Percentiles rank a stretch among this genome's conserved stretches.
These are phyloP conservation scores for Cercospora sojina DNA, from an alignment of 2,329 filamentous ascomycete genomes.

Conservation along the genomic window DNA sequence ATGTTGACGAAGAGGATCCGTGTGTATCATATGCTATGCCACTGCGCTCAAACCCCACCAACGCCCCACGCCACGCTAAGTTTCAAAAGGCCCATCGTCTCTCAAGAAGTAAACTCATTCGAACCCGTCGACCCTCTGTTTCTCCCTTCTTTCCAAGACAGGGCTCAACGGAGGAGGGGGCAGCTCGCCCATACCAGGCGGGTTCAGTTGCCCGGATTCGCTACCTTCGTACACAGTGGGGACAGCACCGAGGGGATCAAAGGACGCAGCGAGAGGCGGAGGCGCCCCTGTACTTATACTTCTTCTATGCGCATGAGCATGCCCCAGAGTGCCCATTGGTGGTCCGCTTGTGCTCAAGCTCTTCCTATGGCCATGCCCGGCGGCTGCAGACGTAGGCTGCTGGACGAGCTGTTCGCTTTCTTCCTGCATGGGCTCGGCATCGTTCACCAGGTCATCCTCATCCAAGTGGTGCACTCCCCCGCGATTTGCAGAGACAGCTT, in stretches of 20 bases:
- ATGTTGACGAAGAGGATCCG: background rate
- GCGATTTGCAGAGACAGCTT: slow-evolving; percentile 54
- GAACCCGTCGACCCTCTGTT: slow-evolving; percentile 35
- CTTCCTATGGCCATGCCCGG: slow-evolving; percentile 43
- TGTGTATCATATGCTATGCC: slow-evolving; percentile 11
- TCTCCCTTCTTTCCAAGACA: slow-evolving; percentile 26
- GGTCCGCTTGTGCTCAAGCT: slow-evolving; percentile 41
- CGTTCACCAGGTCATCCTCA: slow-evolving; percentile 36
- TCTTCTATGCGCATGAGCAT: slow-evolving; percentile 44
- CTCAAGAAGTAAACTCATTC: slow-evolving; percentile 26
- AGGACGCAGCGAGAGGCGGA: slow-evolving; percentile 23
- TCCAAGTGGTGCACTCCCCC: slow-evolving; percentile 39
- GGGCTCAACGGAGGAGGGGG: slow-evolving; percentile 21
- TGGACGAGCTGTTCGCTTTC: slow-evolving; percentile 39
- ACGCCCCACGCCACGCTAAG: slow-evolving; percentile 14
- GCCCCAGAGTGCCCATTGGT: slow-evolving; percentile 17
- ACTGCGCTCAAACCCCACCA: background rate
- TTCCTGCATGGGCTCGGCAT: slow-evolving; percentile 36
- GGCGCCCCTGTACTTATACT: slow-evolving; percentile 41
- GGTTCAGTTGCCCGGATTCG: slow-evolving; percentile 21
- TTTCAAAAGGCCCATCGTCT: background rate
- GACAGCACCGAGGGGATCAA: slow-evolving; percentile 38
- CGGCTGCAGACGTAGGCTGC: slow-evolving; percentile 13
- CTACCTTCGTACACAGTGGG: slow-evolving; percentile 30
- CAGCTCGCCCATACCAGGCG: slow-evolving; percentile 19